Base-by-base conservation (phyloP, 2,329 filamentous ascomycete species). In the Zymoseptoria brevis region DNA sequence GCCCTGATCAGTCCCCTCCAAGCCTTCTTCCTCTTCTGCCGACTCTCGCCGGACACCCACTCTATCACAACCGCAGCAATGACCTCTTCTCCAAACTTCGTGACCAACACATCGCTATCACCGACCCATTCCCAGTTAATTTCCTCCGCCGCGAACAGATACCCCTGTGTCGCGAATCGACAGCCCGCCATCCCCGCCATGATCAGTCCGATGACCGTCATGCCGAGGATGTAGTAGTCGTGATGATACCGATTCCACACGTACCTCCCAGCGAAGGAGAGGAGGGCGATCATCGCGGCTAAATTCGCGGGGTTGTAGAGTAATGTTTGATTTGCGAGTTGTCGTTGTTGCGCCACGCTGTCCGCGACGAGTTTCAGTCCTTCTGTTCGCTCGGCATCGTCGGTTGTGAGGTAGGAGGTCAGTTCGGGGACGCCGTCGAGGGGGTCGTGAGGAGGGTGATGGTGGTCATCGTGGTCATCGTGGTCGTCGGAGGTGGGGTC, bases 291-390 rank as follows among this genome's bases (percentile, higher is more conserved):
- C n/a, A 78, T 63, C 1, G 71, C 13, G 1, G 71, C 65, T 26
- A 80, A 65, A 66, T 78, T 81, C 52, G 78, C 68, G 24, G 81
- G 78, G 74, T 90, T 84, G 67, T 82, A 83, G 62, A 89, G 77
- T 60, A 94, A 76, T 62, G 83, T 76, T 57, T 77, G 76, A 50
- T 85, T 83, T 19, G 88, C 84, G 8, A 81, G 75, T 71, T 90
- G 86, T 62, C 87, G 85, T 78, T 94, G 90, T 75, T 96, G 87
- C 41, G 89, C 88, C 54, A 95, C 83, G 60, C 87, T 90, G 74
- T 93, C 89, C 61, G 90, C 87, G 48, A 96, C 81, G 19, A 96
- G 82, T 63, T 83, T 82, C 55, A 96, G 79, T 19, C 87, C 86
- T 58, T 84, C 80, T 63, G 85, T 75, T 70, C 87, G 85, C 71